Percentiles rank a stretch among this genome's conserved stretches.
phyloP scores from a whole-genome alignment of 495 filamentous ascomycete genomes.

The Penicillium daleae region DNA sequence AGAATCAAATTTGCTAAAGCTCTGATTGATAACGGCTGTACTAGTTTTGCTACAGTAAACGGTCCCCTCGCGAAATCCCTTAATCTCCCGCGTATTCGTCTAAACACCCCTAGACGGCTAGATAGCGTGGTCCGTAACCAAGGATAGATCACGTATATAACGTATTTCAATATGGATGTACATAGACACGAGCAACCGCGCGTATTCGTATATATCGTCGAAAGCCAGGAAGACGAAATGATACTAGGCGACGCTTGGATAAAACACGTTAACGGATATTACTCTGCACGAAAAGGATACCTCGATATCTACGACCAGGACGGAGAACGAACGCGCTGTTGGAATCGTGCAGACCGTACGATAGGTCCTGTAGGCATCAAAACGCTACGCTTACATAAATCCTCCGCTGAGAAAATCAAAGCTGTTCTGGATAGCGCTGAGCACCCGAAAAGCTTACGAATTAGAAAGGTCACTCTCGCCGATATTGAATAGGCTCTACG shows the following conservation, averaged over 20 bases:
- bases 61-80: background rate
- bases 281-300: background rate
- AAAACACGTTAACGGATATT: background rate
- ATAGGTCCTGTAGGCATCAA: background rate
- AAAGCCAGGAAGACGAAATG: background rate
- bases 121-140: background rate
- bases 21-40: background rate
- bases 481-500: background rate
- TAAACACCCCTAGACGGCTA: background rate
- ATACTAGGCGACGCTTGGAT: background rate
- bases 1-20: slow-evolving; percentile 2
- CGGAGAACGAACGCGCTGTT: background rate
- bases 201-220: background rate
- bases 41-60: background rate
- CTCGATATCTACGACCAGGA: background rate
- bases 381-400: background rate
- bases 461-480: background rate
- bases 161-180: background rate
- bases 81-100: slow-evolving; percentile 6
- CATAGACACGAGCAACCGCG: background rate
- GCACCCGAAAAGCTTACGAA: background rate
- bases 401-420: background rate
- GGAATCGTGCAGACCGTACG: background rate
- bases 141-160: background rate
- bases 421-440: background rate